Conservation (phyloP, 352 stramenopile species). For the Blastocystis sp. region DNA sequence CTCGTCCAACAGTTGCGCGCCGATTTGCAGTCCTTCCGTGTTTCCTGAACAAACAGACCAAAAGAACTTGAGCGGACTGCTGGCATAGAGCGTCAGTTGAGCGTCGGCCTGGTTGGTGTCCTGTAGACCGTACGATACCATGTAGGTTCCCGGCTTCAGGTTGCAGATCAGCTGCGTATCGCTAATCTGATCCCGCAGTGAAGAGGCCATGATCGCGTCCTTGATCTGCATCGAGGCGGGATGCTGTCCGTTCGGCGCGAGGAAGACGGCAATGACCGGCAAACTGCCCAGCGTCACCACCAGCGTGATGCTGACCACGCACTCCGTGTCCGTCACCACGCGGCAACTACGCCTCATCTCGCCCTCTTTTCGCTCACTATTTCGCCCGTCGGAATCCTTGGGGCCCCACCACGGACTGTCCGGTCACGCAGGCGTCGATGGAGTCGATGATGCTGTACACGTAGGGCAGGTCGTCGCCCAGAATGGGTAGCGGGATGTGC, state of each 20-base stretch:
- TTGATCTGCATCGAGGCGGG: not conserved
- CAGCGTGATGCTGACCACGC: conserved; percentile 10
- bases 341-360: conserved; percentile 13
- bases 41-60: conserved; percentile 43
- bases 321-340: not conserved
- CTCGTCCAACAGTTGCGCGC: conserved; percentile 10
- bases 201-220: conserved; percentile 21
- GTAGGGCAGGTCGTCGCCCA: not conserved
- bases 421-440: not conserved
- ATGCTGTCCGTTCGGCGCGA: not conserved
- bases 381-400: not conserved
- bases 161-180: conserved; percentile 4
- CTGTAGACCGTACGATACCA: conserved; percentile 34
- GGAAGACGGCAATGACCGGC: conserved; percentile 33
- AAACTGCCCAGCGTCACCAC: conserved; percentile 24
- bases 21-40: not conserved
- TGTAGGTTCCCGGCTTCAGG: conserved; percentile 7
- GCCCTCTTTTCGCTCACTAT: not conserved
- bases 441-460: not conserved
- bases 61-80: conserved; percentile 11
- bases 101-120: conserved; percentile 3
- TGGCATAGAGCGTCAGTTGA: conserved; percentile 27
- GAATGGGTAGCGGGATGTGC: conserved; percentile 18
- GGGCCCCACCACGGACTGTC: conserved; percentile 1
- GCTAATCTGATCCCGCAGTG: not conserved